A percentile compares a stretch with the other conserved stretches of the same genome.
Evolutionary conservation across 495 filamentous ascomycete species (phyloP).

Genomic region (Cetradonia linearis): DNA sequence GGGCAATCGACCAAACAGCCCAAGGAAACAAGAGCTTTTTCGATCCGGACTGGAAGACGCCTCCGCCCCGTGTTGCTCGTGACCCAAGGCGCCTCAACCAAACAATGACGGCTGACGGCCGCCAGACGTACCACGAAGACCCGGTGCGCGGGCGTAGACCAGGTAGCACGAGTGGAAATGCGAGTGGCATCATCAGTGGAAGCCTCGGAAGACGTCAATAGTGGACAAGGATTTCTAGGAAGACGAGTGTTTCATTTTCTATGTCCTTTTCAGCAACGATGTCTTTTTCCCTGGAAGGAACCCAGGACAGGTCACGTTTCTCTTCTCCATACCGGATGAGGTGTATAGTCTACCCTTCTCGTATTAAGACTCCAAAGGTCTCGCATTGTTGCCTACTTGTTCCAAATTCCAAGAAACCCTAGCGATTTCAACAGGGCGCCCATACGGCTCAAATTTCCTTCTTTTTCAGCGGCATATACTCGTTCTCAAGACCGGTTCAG

Average conservation of each 20-base stretch:
- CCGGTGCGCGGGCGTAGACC: neutral
- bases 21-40: neutral
- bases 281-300: neutral
- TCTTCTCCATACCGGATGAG: neutral
- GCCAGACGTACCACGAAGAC: neutral
- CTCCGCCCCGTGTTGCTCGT: constrained; percentile 3
- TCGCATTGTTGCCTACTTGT: neutral
- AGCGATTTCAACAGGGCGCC: neutral
- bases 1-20: neutral
- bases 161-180: neutral
- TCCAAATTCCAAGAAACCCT: neutral
- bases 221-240: neutral
- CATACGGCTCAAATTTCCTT: neutral
- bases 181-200: neutral
- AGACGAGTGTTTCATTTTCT: neutral
- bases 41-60: neutral
- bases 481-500: neutral
- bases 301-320: neutral
- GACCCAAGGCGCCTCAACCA: neutral
- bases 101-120: neutral
- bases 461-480: neutral
- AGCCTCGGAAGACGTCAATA: neutral
- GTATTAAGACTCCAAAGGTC: neutral
- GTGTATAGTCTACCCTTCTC: too few species aligned
- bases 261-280: neutral